These are phyloP conservation scores for Umbelopsis sp. DNA, from an alignment of 192 early-diverging fungal species.

Conservation along the genomic window DNA sequence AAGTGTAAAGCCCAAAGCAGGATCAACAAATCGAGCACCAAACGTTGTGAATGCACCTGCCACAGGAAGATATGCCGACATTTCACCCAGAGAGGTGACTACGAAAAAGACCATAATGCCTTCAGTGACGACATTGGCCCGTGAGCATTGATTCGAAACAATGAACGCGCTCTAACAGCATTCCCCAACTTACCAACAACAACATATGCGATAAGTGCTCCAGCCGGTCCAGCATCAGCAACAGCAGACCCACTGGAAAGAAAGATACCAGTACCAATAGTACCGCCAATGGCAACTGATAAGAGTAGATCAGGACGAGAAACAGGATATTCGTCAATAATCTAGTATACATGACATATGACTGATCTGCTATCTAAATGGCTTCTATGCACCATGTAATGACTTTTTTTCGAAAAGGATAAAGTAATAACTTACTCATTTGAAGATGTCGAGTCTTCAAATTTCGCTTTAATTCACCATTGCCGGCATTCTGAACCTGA, in stretches of 20 bases:
- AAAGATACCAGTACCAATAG: slow-evolving; percentile 66
- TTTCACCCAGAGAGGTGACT: slow-evolving; percentile 79
- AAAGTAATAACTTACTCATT: slow-evolving; percentile 4
- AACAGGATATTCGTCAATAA: neutral
- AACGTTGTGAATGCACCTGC: slow-evolving; percentile 78
- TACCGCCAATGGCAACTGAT: slow-evolving; percentile 65
- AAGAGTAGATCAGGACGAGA: too few species aligned
- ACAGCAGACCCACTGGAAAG: slow-evolving; percentile 64
- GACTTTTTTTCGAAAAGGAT: too few species aligned
- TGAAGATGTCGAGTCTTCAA: slow-evolving; percentile 10
- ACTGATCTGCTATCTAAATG: neutral
- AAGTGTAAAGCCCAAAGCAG: slow-evolving; percentile 67
- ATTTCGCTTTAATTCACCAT: neutral
- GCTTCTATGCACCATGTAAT: too few species aligned
- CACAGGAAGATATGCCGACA: slow-evolving; percentile 78
- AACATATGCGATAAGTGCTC: slow-evolving; percentile 61
- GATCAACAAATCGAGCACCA: slow-evolving; percentile 79
- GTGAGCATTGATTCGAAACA: slow-evolving; percentile 11
- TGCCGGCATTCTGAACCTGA: neutral
- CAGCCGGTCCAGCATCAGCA: slow-evolving; percentile 65
- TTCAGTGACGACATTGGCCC: slow-evolving; percentile 15
- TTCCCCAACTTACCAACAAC: neutral
- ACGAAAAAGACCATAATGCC: slow-evolving; percentile 70
- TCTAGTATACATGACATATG: neutral
- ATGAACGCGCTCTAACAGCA: neutral